Evolutionary conservation across 257 asterid genomes (phyloP), one percentile per base, ranked within the genome.

Genomic region (Paulownia fortunei): DNA sequence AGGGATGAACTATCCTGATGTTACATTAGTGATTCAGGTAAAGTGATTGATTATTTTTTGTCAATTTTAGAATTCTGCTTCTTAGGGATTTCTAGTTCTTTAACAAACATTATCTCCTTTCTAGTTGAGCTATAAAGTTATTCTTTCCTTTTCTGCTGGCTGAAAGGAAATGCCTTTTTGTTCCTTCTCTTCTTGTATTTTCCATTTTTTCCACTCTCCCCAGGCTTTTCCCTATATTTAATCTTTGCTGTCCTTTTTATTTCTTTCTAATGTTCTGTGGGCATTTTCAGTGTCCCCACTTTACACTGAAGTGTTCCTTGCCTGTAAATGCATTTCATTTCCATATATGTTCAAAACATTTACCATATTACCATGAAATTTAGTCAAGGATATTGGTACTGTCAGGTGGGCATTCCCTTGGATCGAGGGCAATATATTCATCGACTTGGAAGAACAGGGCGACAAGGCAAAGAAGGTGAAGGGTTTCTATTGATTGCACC

Each of bases 1-100:
- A 37, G 99, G 99, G 59, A 76, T 95, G 87, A 86, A 93, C 89
- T 95, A 95, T 87, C 98, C 98, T 69, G 94, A 93, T 83, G 96
- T 95, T 74, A 88, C 97, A 0, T 85, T 93, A 80, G 97, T 95
- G 63, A 81, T 95, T 83, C 98, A 95, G 97, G 98, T 92, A 81
- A 42, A 67, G 5, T 77, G 63, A 78, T 66, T 27, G 5, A 21
- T 27, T 21, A 63, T 41, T 13, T 46, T 49, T 27, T 58, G 12
- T 3, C 11, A 15, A 23, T 56, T 77, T 21, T 54, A 18, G 11
- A 26, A 8, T 44, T 41, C 26, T 72, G 3, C 52, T 36, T 39
- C 32, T 34, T 51, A 24, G 37, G 67, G 19, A 76, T 56, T 46
- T 37, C 10, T 72, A 41, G 46, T 41, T 65, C 64, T 54, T 63